These are phyloP conservation scores for Dryas drummondii DNA, from an alignment of 306 rosid species.

Conservation along the genomic window DNA sequence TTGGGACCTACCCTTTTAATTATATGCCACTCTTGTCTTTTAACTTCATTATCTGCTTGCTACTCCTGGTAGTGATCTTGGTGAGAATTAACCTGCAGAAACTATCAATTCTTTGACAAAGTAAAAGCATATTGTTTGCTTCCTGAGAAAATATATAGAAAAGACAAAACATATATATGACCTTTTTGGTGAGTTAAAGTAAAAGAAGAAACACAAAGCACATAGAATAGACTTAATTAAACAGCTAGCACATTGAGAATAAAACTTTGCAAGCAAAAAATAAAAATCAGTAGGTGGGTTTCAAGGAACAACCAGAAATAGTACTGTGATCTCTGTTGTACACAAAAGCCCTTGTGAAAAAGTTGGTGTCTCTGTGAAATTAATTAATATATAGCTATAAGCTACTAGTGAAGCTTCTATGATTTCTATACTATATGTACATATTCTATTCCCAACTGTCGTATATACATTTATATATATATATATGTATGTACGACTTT, in stretches of 20 bases:
- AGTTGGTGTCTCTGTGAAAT: background rate
- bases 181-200: background rate
- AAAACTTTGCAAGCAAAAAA: background rate
- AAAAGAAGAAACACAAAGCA: background rate
- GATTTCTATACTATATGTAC: background rate
- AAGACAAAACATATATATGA: background rate
- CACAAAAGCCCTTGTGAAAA: background rate
- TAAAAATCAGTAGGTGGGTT: background rate
- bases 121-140: background rate
- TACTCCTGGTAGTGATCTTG: background rate
- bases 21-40: conserved; percentile 7
- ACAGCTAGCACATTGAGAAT: background rate
- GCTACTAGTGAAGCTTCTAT: conserved; percentile 6
- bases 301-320: background rate
- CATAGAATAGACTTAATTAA: background rate
- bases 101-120: background rate
- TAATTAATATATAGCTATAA: background rate
- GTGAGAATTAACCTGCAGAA: background rate
- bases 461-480: no score
- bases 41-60: background rate
- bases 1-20: conserved; percentile 6
- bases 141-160: background rate
- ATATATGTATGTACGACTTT: background rate
- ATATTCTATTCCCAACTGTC: no score
- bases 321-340: background rate